These are phyloP conservation scores for Syzygium oleosum DNA, from an alignment of 345 rosid genomes.

Conservation along the genomic window DNA sequence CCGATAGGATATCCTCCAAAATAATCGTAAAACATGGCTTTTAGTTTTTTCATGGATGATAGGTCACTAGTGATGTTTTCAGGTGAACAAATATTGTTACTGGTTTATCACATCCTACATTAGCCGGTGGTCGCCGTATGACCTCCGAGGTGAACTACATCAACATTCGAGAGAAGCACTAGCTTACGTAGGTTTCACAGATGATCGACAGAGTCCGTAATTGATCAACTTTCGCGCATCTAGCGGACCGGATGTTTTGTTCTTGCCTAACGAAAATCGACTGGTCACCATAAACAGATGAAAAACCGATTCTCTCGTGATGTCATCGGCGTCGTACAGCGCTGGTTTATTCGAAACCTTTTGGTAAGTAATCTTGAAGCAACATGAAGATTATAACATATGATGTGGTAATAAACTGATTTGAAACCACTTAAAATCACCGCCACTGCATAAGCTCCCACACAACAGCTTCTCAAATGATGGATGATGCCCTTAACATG, in stretches of 20 bases:
- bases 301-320: not conserved
- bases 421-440: not conserved
- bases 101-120: not conserved
- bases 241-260: not conserved
- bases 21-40: fast-evolving
- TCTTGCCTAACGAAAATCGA: not conserved
- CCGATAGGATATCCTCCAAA: fast-evolving
- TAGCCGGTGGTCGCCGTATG: not conserved
- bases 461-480: not conserved
- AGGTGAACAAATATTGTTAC: not conserved
- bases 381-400: not conserved
- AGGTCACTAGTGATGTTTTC: not conserved
- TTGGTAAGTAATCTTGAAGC: not conserved
- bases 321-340: not conserved
- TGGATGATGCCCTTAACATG: not conserved
- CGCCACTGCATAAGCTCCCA: not conserved
- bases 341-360: not conserved
- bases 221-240: not conserved
- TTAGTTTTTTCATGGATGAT: not conserved
- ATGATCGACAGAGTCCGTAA: not conserved
- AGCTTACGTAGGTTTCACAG: not conserved
- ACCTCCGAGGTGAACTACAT: not conserved
- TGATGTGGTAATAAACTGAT: not conserved
- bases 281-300: not conserved
- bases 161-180: not conserved